These are phyloP conservation scores for Triticum timopheevii DNA, from an alignment of 176 grass and related monocot species.

Conservation along the genomic window DNA sequence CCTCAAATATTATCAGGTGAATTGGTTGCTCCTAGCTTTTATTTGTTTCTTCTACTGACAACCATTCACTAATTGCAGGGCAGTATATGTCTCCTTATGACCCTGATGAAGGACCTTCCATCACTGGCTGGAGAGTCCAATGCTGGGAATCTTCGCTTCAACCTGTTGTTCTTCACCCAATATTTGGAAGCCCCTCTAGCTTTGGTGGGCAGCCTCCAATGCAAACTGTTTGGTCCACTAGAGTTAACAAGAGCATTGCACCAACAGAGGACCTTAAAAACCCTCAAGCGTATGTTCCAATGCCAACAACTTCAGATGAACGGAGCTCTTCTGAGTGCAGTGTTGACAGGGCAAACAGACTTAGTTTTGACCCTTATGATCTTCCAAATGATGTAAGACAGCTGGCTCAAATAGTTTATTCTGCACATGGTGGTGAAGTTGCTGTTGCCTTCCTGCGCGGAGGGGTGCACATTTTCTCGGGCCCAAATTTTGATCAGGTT, in stretches of 20 bases:
- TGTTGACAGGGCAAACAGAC: constrained; percentile 79
- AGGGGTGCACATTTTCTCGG: constrained; percentile 95
- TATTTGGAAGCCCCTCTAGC: constrained; percentile 87
- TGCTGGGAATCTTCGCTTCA: constrained; percentile 97
- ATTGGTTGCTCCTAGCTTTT: neutral
- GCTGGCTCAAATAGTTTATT: constrained; percentile 95
- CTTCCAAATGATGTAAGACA: constrained; percentile 97
- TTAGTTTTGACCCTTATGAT: constrained; percentile 97
- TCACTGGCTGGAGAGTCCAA: constrained; percentile 97
- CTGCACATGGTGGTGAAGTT: constrained; percentile 91
- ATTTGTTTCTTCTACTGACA: constrained; percentile 22
- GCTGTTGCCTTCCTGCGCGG: constrained; percentile 90
- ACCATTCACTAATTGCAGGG: constrained; percentile 47
- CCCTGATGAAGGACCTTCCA: constrained; percentile 98
- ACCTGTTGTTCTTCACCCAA: constrained; percentile 98
- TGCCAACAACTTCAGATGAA: constrained; percentile 75
- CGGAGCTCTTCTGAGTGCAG: constrained; percentile 94
- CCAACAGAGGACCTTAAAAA: constrained; percentile 93
- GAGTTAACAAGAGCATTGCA: constrained; percentile 93
- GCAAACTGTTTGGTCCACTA: constrained; percentile 97
- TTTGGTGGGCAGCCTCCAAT: constrained; percentile 83
- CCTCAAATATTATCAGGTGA: constrained; percentile 7
- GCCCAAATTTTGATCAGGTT: constrained; percentile 85
- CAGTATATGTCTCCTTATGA: constrained; percentile 99
- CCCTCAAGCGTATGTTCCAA: constrained; percentile 67